Conservation (phyloP, 176 grass and related monocot species). For the Guadua angustifolia region DNA sequence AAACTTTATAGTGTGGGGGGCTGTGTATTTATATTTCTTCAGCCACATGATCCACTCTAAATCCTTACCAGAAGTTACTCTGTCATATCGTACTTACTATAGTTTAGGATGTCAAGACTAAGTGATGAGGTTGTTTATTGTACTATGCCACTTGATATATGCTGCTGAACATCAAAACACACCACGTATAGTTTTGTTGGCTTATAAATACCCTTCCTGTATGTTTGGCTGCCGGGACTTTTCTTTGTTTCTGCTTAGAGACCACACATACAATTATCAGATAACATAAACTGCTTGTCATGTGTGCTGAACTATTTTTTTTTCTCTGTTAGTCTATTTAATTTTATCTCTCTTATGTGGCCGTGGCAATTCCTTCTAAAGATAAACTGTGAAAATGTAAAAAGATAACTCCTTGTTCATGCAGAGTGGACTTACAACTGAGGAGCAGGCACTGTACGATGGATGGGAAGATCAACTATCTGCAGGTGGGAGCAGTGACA, state of each 20-base stretch:
- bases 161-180: not conserved
- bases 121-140: not conserved
- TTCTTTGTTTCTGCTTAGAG: no score
- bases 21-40: slow-evolving; percentile 10
- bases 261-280: slow-evolving; percentile 2
- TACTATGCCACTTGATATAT: slow-evolving; percentile 7
- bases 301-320: not conserved
- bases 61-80: not conserved
- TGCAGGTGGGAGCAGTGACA: not conserved
- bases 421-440: slow-evolving; percentile 47
- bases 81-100: slow-evolving; percentile 20
- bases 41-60: not conserved
- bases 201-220: no score
- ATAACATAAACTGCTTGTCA: no score
- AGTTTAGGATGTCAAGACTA: not conserved
- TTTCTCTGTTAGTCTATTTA: not conserved
- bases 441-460: slow-evolving; percentile 5
- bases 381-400: not conserved
- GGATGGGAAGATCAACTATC: slow-evolving; percentile 25
- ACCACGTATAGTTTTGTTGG: no score
- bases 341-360: not conserved
- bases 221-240: no score
- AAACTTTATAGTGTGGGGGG: not conserved
- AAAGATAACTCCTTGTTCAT: slow-evolving; percentile 15
- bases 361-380: slow-evolving; percentile 6